phyloP scores from a whole-genome alignment of 2,329 filamentous ascomycete genomes.

The Trichoderma polysporum region DNA sequence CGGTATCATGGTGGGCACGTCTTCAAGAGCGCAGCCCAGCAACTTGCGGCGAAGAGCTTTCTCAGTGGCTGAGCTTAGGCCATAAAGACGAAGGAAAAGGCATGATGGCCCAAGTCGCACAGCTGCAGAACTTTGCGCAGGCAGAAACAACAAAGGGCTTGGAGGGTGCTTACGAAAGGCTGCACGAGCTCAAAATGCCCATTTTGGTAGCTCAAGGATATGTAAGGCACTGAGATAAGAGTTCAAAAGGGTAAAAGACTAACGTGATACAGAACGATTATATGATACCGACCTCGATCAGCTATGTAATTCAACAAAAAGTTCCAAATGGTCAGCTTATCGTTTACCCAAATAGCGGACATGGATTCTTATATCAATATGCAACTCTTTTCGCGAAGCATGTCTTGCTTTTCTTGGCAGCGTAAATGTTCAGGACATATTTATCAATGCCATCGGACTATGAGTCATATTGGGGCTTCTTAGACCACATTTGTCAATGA shows the following conservation, averaged over 20 bases:
- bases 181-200: conserved; percentile 35
- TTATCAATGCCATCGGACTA: no score
- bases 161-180: conserved; percentile 28
- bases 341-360: conserved; percentile 36
- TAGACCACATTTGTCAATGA: no score
- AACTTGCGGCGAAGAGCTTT: no score
- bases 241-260: conserved; percentile 23
- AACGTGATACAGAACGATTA: conserved; percentile 11
- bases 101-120: no score
- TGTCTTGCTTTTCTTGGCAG: neutral
- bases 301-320: conserved; percentile 13
- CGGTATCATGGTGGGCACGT: no score
- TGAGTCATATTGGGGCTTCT: no score
- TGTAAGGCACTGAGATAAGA: conserved; percentile 13
- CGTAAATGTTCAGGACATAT: no score
- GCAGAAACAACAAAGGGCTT: no score
- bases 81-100: no score
- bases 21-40: no score
- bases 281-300: conserved; percentile 25
- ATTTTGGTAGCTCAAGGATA: conserved; percentile 40
- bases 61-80: no score
- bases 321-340: conserved; percentile 31
- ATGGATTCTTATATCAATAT: conserved; percentile 38
- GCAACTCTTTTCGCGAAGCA: conserved; percentile 19
- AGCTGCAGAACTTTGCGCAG: no score